A percentile compares a stretch with the other conserved stretches of the same genome.
Conservation (phyloP, 225 moss, liverwort and hornwort species). For the Ulota crispa region DNA sequence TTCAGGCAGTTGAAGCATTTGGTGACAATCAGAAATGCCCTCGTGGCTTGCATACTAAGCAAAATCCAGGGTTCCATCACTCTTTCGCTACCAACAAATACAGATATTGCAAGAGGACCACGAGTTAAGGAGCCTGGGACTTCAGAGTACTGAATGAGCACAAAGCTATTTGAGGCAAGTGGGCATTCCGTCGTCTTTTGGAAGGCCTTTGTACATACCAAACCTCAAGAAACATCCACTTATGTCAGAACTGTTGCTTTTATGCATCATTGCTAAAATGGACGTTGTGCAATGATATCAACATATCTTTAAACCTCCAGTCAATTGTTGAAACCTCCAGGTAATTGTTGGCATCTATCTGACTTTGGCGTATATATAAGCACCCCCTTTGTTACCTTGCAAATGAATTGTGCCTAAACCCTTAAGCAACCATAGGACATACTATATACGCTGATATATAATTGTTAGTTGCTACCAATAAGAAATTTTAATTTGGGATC, state of each 20-base stretch:
- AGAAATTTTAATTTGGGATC: too few species aligned
- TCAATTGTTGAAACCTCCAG: background rate
- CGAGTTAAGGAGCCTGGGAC: background rate
- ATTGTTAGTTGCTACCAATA: too few species aligned
- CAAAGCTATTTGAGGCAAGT: background rate
- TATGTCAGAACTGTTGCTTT: background rate
- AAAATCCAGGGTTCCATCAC: background rate
- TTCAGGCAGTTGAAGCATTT: background rate
- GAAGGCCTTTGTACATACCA: background rate
- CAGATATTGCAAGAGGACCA: conserved; percentile 20
- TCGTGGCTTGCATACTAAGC: background rate
- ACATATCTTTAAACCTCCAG: background rate
- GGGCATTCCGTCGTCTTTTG: background rate
- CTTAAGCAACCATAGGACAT: too few species aligned
- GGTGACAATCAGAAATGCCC: background rate
- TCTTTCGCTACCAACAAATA: conserved; percentile 9
- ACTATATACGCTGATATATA: too few species aligned
- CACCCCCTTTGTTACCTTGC: too few species aligned
- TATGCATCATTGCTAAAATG: background rate
- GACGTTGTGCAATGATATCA: background rate
- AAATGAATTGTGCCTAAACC: too few species aligned
- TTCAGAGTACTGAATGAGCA: background rate
- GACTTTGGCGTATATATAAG: background rate
- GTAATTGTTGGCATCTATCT: background rate
- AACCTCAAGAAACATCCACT: background rate